Percentiles rank a stretch among this genome's conserved stretches.
These are phyloP conservation scores for Chlamydomonas schloesseri DNA, from an alignment of 139 green algal species.

Conservation along the genomic window DNA sequence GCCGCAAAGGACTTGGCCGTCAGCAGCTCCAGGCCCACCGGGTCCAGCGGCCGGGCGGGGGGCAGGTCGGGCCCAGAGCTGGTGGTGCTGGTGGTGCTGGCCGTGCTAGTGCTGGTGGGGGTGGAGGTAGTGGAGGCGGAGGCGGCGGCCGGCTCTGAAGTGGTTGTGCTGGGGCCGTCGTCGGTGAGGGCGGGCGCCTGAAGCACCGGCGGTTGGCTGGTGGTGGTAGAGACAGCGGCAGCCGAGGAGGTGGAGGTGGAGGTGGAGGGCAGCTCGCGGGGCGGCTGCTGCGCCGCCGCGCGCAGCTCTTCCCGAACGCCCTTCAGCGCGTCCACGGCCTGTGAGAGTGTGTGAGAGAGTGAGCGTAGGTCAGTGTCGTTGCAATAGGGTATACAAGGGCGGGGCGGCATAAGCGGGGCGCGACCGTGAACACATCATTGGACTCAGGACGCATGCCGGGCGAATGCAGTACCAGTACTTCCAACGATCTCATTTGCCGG, in stretches of 20 bases:
- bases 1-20: slow-evolving; percentile 64
- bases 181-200: slow-evolving; percentile 13
- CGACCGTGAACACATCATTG: too few species aligned
- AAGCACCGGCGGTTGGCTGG: not conserved
- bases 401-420: too few species aligned
- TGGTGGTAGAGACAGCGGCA: too few species aligned
- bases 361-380: too few species aligned
- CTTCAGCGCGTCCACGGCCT: not conserved
- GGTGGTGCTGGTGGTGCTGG: slow-evolving; percentile 7
- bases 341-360: too few species aligned
- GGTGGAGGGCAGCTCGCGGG: not conserved
- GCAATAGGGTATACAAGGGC: too few species aligned
- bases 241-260: too few species aligned
- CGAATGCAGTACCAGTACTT: too few species aligned
- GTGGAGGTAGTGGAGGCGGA: not conserved
- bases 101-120: too few species aligned
- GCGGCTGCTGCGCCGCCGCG: not conserved
- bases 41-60: slow-evolving; percentile 41
- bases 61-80: not conserved
- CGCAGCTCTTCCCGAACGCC: not conserved
- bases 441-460: too few species aligned
- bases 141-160: not conserved
- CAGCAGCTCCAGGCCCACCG: slow-evolving; percentile 60
- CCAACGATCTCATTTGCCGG: too few species aligned
- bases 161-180: not conserved